Base-by-base conservation (phyloP, 352 stramenopile genomes). In the Aphanomyces stellatus region DNA sequence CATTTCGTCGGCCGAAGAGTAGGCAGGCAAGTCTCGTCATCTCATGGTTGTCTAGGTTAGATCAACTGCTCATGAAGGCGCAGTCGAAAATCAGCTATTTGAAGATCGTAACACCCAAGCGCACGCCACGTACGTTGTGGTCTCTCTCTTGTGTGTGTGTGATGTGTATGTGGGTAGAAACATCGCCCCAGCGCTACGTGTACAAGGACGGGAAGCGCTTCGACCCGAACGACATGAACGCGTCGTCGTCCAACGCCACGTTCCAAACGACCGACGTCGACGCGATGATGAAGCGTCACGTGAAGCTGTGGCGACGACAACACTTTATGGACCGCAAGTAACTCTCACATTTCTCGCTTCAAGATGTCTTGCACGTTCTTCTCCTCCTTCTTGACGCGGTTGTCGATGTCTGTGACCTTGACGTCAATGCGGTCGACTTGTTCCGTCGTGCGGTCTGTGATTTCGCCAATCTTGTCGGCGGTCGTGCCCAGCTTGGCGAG, bases 271-370 rank as follows among this genome's bases (percentile, higher is more conserved):
- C 76, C 51, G 86, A 95, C 69, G 82, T 89, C 34, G 79, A 91
- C 31, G 77, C 53, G 8, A 81, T 86, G 30, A 79, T 91, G 60
- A 77, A 76, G 53, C 82, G 81, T 63, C 86, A 95, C 73, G 76
- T 86, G 53, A 77, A 91, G 63, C 75, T 95, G 41, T 48, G 93
- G 67, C 80, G 84, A 49, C 82, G 86, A 41, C 86, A 95, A 74
- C 72, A 95, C 74, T 95, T 95, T 73, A 86, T 95, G 82, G 82
- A 93, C 69, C 84, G 86, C 66, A 82, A 83, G 61, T 80, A 72
- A 48, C 27, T 10, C 11, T 43, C 28, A 33, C 25, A 25, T 40
- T 59, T 67, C 35, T 15, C 24, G 7, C 17, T 56, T 55, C 11
- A 53, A 31, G 11, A 41, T 22, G 15, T 49, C 4, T 15, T 55